phyloP scores from a whole-genome alignment of 352 stramenopile genomes.

The Phytophthora hibernalis region DNA sequence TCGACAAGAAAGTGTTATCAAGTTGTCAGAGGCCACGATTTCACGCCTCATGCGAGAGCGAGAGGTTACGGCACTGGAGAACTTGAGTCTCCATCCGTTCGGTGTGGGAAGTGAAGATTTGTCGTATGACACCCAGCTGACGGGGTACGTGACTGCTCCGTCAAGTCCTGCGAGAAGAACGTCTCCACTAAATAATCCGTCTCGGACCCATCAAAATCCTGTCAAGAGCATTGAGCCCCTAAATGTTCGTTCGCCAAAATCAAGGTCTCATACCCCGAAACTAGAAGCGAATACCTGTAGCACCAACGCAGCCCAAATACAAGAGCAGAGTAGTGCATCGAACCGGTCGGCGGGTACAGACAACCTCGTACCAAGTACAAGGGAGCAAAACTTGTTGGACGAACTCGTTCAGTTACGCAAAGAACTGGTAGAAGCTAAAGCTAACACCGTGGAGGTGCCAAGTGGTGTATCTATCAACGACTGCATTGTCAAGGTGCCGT shows the following conservation, averaged over 20 bases:
- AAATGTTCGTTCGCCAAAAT: conserved; percentile 11
- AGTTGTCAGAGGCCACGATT: conserved; percentile 67
- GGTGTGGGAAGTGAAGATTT: conserved; percentile 18
- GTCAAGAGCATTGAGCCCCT: conserved; percentile 13
- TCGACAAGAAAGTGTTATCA: conserved; percentile 70
- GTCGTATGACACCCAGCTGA: conserved; percentile 20
- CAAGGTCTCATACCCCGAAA: conserved; percentile 17
- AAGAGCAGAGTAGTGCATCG: background rate
- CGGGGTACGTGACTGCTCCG: background rate
- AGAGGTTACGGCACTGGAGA: conserved; percentile 52
- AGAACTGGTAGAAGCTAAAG: conserved; percentile 38
- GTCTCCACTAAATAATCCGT: conserved; percentile 14
- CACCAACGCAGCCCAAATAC: conserved; percentile 6
- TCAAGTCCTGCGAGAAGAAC: conserved; percentile 10
- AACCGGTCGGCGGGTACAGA: no score
- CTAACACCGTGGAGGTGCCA: conserved; percentile 4
- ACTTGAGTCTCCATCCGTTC: conserved; percentile 49
- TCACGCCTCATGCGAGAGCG: conserved; percentile 68
- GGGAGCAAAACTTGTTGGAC: conserved; percentile 41
- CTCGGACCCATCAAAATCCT: background rate
- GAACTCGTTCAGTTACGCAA: conserved; percentile 42
- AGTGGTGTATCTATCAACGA: background rate
- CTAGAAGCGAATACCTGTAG: conserved; percentile 31
- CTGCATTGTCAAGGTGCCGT: conserved; percentile 11
- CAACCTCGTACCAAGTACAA: no score